These are phyloP conservation scores for Mercurialis annua DNA, from an alignment of 345 rosid genomes.

Conservation along the genomic window DNA sequence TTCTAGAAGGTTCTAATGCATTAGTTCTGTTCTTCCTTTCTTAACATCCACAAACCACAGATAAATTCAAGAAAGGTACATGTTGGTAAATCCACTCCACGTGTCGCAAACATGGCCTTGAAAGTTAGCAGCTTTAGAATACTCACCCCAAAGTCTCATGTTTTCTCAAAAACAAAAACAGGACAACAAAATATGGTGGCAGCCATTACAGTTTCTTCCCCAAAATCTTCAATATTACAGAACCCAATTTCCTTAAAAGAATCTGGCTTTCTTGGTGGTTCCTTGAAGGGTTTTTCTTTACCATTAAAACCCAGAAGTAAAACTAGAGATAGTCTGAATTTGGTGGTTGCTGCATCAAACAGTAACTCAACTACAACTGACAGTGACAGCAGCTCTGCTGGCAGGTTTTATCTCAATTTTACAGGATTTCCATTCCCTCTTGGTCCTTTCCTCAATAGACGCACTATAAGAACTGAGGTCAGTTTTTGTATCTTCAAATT, in stretches of 20 bases:
- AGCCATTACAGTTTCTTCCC: conserved; percentile 52
- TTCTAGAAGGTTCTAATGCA: neutral
- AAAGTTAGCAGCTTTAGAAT: conserved; percentile 6
- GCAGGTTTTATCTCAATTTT: conserved; percentile 73
- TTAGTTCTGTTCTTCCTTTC: neutral
- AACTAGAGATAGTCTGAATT: conserved; percentile 27
- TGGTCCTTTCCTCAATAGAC: conserved; percentile 90
- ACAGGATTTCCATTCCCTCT: conserved; percentile 98
- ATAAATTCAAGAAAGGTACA: conserved; percentile 24
- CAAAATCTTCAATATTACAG: conserved; percentile 42
- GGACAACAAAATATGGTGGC: conserved; percentile 44
- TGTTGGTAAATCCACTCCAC: conserved; percentile 43
- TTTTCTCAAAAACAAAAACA: no score
- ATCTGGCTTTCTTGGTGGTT: conserved; percentile 42
- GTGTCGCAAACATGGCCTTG: conserved; percentile 46
- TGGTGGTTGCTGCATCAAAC: conserved; percentile 54
- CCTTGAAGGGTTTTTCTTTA: conserved; percentile 38
- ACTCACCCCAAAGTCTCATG: neutral
- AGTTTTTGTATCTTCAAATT: conserved; percentile 18
- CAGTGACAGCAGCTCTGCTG: conserved; percentile 25
- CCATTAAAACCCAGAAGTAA: conserved; percentile 36
- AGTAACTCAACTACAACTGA: conserved; percentile 23
- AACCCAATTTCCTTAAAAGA: conserved; percentile 41
- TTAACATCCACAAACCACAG: conserved; percentile 25
- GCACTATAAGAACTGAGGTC: conserved; percentile 86